Base-by-base conservation (phyloP, 441 rosid genomes). In the Pelargonium citronellum region DNA sequence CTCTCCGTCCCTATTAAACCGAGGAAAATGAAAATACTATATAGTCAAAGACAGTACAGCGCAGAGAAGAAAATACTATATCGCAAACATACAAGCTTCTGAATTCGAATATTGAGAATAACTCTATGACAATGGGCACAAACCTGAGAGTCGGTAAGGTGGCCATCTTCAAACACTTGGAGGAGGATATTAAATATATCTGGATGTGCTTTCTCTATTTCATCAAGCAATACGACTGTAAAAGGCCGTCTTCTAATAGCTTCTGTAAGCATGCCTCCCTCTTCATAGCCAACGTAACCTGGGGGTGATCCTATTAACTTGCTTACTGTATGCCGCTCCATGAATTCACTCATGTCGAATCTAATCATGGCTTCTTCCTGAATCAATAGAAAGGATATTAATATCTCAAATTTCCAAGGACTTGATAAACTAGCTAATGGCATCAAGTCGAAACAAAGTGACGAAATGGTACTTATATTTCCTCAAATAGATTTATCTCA, bases 101-200 rank as follows among this genome's bases (percentile, higher is more conserved):
- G 66, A 27, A 27, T 27, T 27, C 30, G 30, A 2, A 27, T 22
- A 13, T 16, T 58, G 47, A 47, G 64, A 17, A 27, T 49, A 27
- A 6, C 37, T 22, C 30, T 27, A 27, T 27, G 30, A 24, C 16
- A 34, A 22, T 13, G 66, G 34, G 44, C 67, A 75, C 77, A 1
- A 74, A 93, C 99, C 96, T 75, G 95, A 73, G 95, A 89, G 83
- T 89, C 95, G 12, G 91, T 87, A 11, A 89, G 85, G 75, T 89
- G 95, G 68, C 95, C 95, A 13, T 89, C 95, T 78, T 89, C 95
- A 69, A 89, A 87, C 69, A 89, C 74, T 67, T 89, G 95, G 76
- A 89, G 89, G 74, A 89, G 91, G 74, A 89, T 87, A 82, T 86
- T 89, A 77, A 89, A 89, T 71, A 87, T 79, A 78, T 89, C 91